Evolutionary conservation across 257 asterid genomes (phyloP).

Genomic region (Thymus quinquecostatus): DNA sequence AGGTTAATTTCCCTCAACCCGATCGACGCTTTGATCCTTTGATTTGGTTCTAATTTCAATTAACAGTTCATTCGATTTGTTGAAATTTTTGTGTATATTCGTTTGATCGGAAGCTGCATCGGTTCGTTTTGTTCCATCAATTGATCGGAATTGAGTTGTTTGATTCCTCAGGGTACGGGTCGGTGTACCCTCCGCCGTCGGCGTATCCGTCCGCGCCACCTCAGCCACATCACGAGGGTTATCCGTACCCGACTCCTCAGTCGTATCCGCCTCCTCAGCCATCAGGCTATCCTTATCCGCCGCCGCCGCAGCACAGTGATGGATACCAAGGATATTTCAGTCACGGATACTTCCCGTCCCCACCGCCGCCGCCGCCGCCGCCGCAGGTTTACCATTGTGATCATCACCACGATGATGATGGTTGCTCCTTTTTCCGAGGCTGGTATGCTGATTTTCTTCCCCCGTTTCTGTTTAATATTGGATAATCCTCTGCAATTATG

Average conservation of each 20-base stretch:
- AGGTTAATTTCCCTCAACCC: slow-evolving; percentile 33
- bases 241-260: slow-evolving; percentile 50
- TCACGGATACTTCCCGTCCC: slow-evolving; percentile 44
- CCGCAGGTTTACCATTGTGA: slow-evolving; percentile 50
- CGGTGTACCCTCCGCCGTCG: slow-evolving; percentile 60
- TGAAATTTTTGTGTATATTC: background rate
- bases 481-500: background rate
- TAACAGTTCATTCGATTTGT: background rate
- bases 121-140: background rate
- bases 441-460: slow-evolving; percentile 48
- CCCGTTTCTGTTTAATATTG: slow-evolving; percentile 3
- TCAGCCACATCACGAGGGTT: slow-evolving; percentile 49
- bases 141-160: slow-evolving; percentile 23
- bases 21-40: slow-evolving; percentile 3
- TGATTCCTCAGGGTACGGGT: slow-evolving; percentile 47
- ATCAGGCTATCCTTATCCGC: slow-evolving; percentile 59
- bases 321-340: slow-evolving; percentile 75
- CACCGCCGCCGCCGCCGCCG: slow-evolving; percentile 51
- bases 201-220: slow-evolving; percentile 65
- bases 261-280: slow-evolving; percentile 54
- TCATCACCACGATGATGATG: slow-evolving; percentile 50
- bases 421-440: slow-evolving; percentile 71
- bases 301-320: slow-evolving; percentile 47
- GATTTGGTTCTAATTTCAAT: background rate
- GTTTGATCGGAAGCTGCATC: background rate